Evolutionary conservation across 495 filamentous ascomycete species (phyloP), one percentile per base, ranked within the genome.

Genomic region (Penicillium steckii): DNA sequence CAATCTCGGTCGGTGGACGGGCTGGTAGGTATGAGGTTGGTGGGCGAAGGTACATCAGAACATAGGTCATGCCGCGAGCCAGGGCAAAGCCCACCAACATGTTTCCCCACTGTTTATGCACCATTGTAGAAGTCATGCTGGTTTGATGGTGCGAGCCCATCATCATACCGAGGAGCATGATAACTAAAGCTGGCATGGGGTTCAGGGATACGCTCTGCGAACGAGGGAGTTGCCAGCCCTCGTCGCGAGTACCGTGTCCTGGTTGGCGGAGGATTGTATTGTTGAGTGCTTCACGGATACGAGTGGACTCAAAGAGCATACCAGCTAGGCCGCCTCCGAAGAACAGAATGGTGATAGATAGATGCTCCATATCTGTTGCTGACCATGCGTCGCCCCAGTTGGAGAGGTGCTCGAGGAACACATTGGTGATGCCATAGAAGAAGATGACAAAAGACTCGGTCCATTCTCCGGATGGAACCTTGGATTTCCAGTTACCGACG

Each of bases 81-180:
- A 94, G 70, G 2, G 91, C 85, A 51, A 88, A 91, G 8, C 85
- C 91, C 46, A 89, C 82, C 51, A 98, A 78, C 58, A 97, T 80
- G 56, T 83, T 85, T 38, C 93, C 94, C 94, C 93, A 97, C 65
- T 96, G 89, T 69, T 87, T 86, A 74, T 98, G 94, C 40, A 98
- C 80, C 89, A 91, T 96, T 52, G 86, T 89, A 13, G 90, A 93
- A 17, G 91, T 74, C 85, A 89, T 88, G 46, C 84, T 90, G 8
- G 73, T 62, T 66, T 98, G 94, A 52, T 92, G 89, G 68, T 98
- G 94, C 13, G 86, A 87, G 57, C 86, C 85, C 92, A 98, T 98
- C 90, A 96, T 92, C 64, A 91, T 78, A 27, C 94, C 94, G 1
- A 96, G 72, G 2, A 96, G 77, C 33, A 96, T 70, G 51, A 97